Base-by-base conservation (phyloP, 345 rosid species). In the Erysimum cheiranthoides region DNA sequence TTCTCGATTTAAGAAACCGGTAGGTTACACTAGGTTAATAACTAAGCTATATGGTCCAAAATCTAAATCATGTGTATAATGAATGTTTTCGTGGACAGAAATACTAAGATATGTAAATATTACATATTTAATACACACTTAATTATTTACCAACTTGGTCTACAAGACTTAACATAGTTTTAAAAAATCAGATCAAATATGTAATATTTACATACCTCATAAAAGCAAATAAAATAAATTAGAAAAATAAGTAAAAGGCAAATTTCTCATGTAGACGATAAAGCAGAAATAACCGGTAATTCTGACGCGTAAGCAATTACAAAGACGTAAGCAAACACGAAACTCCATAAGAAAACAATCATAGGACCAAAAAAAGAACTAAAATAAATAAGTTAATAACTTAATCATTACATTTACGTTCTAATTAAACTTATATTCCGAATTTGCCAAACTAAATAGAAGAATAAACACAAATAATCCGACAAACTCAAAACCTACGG, bases 321-420 rank as follows among this genome's bases (percentile, higher is more conserved):
- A 66, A 67, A 72, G 77, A 61, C 74, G 70, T 59, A 73, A 60
- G 73, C 47, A 21, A 31, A 42, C 73, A 73, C 81, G 81, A 66
- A 73, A 78, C 81, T 78, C 65, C 14, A 66, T 7, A 59, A n/a
- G n/a, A 2, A 64, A 46, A 70, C 46, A 71, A 71, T 64, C 73
- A 71, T 71, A 9, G 14, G 61, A 47, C 46, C 36, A 39, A 68
- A 43, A 34, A 31, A 28, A 11, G 52, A 0, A 12, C 57, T 43
- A 4, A 52, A 42, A 32, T 17, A 64, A 53, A 31, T 35, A 4
- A 61, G 10, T 40, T 13, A 16, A 36, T 16, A 63, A 65, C 16
- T 38, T 45, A 70, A 62, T 18, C 32, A 56, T 36, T 57, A 63
- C 67, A 21, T 36, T 56, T 18, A 62, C 71, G 61, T 68, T 68